Evolutionary conservation across 768 basidiomycete species (phyloP).

Genomic region (Pulveroboletus sp.): DNA sequence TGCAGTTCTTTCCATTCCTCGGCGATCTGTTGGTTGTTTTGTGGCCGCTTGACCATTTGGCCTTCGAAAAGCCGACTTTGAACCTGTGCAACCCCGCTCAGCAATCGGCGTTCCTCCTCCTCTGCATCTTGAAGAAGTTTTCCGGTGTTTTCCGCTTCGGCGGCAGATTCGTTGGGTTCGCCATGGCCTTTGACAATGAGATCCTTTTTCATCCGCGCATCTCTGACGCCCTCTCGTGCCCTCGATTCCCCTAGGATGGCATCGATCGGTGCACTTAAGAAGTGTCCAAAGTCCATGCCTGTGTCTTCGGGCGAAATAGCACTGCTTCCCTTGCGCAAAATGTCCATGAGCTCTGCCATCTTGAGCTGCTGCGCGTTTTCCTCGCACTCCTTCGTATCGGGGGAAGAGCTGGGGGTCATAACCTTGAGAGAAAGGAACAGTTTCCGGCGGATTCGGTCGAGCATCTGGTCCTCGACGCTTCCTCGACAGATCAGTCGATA

Average conservation of each 20-base stretch:
- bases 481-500: slow-evolving; percentile 66
- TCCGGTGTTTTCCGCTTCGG: slow-evolving; percentile 21
- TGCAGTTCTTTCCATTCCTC: slow-evolving; percentile 44
- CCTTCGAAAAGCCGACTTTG: slow-evolving; percentile 59
- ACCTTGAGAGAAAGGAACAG: slow-evolving; percentile 63
- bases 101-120: slow-evolving; percentile 48
- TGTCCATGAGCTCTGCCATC: slow-evolving; percentile 47
- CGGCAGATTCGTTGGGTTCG: background rate
- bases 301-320: slow-evolving; percentile 41
- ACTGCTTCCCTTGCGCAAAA: slow-evolving; percentile 55
- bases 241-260: slow-evolving; percentile 47
- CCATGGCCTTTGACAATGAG: slow-evolving; percentile 13
- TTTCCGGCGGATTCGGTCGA: slow-evolving; percentile 67
- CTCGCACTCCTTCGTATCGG: slow-evolving; percentile 18
- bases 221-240: slow-evolving; percentile 38
- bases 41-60: slow-evolving; percentile 32
- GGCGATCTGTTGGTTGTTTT: slow-evolving; percentile 41
- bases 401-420: slow-evolving; percentile 35
- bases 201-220: slow-evolving; percentile 44
- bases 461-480: slow-evolving; percentile 74
- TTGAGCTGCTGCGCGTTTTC: slow-evolving; percentile 33
- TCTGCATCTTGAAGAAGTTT: slow-evolving; percentile 41
- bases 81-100: slow-evolving; percentile 57
- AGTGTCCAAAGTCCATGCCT: slow-evolving; percentile 40
- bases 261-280: slow-evolving; percentile 42